Evolutionary conservation across 257 asterid species (phyloP), one percentile per base, ranked within the genome.

Genomic region (Lycium ferocissimum): DNA sequence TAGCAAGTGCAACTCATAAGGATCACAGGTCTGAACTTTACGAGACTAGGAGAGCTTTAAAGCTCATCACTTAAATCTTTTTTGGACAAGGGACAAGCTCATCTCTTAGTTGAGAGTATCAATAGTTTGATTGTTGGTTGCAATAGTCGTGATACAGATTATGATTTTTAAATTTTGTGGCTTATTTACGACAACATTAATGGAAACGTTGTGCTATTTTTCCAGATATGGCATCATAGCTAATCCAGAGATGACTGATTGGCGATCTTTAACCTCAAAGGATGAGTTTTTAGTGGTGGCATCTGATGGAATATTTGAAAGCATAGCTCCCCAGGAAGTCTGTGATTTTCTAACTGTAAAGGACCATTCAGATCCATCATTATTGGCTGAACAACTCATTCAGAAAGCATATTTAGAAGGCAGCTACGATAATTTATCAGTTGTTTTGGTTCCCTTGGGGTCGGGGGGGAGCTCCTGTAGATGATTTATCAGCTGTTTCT

Each of bases 291-390:
- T 69, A 26, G 78, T 15, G 78, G 53, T 69, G 33, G 22, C 78
- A 69, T 37, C 78, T 15, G 53, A 69, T 69, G 78, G 78, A 15
- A 69, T 69, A 69, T 38, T 38, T 69, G 53, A 38, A 37, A 69
- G 78, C 4, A 4, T 3, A 38, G 14, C 53, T 69, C 51, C 53
- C 13, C 53, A 69, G 2, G 7, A 2, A 69, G 78, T 69, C 7
- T 69, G 53, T 69, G 78, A 69, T 17, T 69, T 69, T 69, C 78
- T 69, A 69, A 38, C 37, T 37, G 78, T 69, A 7, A 13, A 69
- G 13, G 53, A 69, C 33, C 5, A 69, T 69, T 38, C 53, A 69
- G 22, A 69, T 69, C 53, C 78, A 69, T 69, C 78, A 38, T 38
- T 7, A 69, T 15, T 69, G 76, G 53, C 76, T 69, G 51, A 7